Base-by-base conservation (phyloP, 225 moss, liverwort and hornwort genomes). In the Pleurozium schreberi region DNA sequence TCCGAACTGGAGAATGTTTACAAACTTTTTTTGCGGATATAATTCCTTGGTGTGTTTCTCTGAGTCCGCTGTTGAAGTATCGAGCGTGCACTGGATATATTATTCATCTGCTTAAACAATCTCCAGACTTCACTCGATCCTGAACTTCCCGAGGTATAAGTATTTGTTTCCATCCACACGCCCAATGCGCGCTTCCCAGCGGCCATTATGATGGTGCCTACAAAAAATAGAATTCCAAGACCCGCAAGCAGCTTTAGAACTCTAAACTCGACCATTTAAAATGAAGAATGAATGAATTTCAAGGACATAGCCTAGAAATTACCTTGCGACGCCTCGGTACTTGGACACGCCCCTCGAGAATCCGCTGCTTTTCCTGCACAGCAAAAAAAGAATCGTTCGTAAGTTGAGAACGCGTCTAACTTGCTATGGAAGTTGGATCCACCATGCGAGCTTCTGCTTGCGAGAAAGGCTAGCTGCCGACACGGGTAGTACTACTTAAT, bases 291-390 rank as follows among this genome's bases (percentile, higher is more conserved):
- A 57, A 64, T 17, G 18, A 85, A 50, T 36, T 86, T 40, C 50
- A 22, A 18, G 84, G 49, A 57, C 42, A 16, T 18, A 40, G 71
- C 11, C n/a, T 76, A 42, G n/a, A 59, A 30, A 61, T 38, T 88
- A 96, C 96, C 96, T 94, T 53, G 96, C 96, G 33, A 96, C 96
- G 45, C 96, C 96, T 53, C 95, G 89, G 77, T 96, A 96, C 84
- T 96, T 96, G 26, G 96, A 96, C 65, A 95, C 95, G 55, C 95
- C 96, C 43, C 96, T 89, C 17, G 96, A 96, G 58, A 96, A 96
- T 34, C 96, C 95, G 52, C 95, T 96, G 53, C 96, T 95, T 80
- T 95, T 94, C 91, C 95, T 95, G 89, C 90, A 83, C 85, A 85
- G 3, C 7, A 52, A 33, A 74, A 33, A 53, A 66, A 53, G 30